These are phyloP conservation scores for Pseudognaphalium luteoalbum DNA, from an alignment of 129 eudicot species.

Conservation along the genomic window DNA sequence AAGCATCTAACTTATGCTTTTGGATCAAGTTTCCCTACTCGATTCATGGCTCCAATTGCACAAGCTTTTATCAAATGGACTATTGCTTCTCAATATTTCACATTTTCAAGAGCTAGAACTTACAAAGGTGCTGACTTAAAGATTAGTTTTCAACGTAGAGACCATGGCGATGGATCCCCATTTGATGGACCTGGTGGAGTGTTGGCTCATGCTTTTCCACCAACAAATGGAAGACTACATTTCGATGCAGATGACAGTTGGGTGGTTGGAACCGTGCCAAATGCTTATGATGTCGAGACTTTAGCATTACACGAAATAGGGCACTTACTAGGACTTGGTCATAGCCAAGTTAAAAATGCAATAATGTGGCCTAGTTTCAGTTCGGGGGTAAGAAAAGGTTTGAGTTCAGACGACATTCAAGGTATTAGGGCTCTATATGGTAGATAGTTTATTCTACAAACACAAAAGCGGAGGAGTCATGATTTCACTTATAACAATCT, in stretches of 20 bases:
- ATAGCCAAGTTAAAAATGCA: constrained; percentile 29
- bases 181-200: constrained; percentile 45
- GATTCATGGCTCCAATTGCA: constrained; percentile 24
- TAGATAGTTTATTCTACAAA: neutral
- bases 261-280: constrained; percentile 22
- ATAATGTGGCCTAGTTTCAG: constrained; percentile 29
- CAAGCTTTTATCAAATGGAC: constrained; percentile 37
- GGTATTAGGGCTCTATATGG: constrained; percentile 39
- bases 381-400: constrained; percentile 31
- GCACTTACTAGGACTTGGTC: constrained; percentile 39
- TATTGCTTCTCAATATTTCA: constrained; percentile 23
- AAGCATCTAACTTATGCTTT: constrained; percentile 35
- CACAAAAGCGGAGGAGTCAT: neutral
- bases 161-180: constrained; percentile 41
- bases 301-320: constrained; percentile 38
- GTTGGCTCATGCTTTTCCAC: constrained; percentile 40
- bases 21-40: constrained; percentile 25
- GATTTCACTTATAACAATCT: neutral
- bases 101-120: constrained; percentile 31
- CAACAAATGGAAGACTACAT: constrained; percentile 38
- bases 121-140: constrained; percentile 31
- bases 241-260: constrained; percentile 32
- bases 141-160: constrained; percentile 28
- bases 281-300: constrained; percentile 35
- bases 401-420: constrained; percentile 30